Evolutionary conservation across 495 filamentous ascomycete species (phyloP), one percentile per base, ranked within the genome.

Genomic region (Tuber calosporum): DNA sequence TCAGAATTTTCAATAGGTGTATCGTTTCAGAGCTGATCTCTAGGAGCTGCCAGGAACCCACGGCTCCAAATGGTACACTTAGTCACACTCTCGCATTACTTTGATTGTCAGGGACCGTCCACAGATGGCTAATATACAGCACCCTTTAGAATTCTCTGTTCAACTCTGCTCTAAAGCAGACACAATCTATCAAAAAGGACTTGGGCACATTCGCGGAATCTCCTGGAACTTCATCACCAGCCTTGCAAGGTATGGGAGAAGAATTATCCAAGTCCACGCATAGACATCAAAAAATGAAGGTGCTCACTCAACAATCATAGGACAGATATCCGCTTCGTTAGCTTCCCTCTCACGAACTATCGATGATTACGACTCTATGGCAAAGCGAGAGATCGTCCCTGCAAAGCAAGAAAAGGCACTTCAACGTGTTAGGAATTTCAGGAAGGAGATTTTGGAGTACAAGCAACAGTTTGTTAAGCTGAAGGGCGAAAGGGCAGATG

Each of bases 151-250:
- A 97, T 83, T 92, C 92, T 22, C 88, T 94, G 75, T 97, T 97
- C 88, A 97, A 97, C 83, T 94, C 93, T 26, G 94, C 95, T 41
- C 88, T 97, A 40, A 96, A 96, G 84, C 94, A 97, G 85, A 92
- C 90, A 67, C 93, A 91, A 72, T 87, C 92, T 9, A 90, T 97
- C 81, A 92, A 93, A 77, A 89, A 89, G 74, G 93, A 97, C 83
- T 89, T 97, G 69, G 88, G 92, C 77, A 84, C 84, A 77, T 91
- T 96, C 78, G 83, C 90, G 69, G 87, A 89, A 75, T 86, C 88
- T 17, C 87, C 88, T 17, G 81, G 85, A 37, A 87, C 85, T 71
- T 86, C 90, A 17, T 88, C 88, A 6, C 83, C 89, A 40, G 90
- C 90, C 13, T 83, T 91, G 53, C 89, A 90, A 86, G 89, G 88